These are phyloP conservation scores for Chrysoporthe deuterocubensis DNA, from an alignment of 2,329 filamentous ascomycete genomes.

Conservation along the genomic window DNA sequence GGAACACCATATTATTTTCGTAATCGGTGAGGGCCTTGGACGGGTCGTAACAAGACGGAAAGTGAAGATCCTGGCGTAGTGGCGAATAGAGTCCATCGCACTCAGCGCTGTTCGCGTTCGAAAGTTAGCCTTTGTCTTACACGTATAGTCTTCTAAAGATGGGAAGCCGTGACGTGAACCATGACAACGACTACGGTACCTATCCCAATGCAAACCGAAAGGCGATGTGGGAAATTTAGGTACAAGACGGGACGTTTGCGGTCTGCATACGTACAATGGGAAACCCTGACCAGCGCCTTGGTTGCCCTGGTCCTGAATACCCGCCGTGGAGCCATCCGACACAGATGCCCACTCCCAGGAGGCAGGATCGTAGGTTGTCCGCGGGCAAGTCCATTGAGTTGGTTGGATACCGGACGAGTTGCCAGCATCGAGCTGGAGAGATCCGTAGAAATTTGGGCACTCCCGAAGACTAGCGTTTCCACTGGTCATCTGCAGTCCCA, in stretches of 20 bases:
- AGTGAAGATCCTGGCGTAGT: conserved; percentile 69
- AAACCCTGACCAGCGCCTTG: conserved; percentile 66
- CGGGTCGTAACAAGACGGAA: conserved; percentile 76
- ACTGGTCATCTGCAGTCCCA: conserved; percentile 71
- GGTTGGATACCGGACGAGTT: conserved; percentile 56
- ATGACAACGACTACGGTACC: background rate
- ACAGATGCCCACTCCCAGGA: conserved; percentile 60
- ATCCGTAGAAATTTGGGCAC: conserved; percentile 53
- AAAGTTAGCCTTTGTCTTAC: background rate
- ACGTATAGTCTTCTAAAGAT: background rate
- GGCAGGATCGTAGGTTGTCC: conserved; percentile 47
- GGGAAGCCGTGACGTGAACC: background rate
- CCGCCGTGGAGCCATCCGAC: conserved; percentile 59
- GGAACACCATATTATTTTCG: conserved; percentile 69
- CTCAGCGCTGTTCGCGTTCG: conserved; percentile 45
- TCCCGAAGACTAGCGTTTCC: conserved; percentile 65
- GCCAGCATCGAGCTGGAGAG: conserved; percentile 53
- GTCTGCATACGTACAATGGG: conserved; percentile 50
- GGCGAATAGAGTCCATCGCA: conserved; percentile 68
- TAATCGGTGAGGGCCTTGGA: conserved; percentile 61
- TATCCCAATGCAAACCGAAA: too few relatives aligned
- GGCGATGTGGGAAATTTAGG: too few relatives aligned
- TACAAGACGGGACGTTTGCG: too few relatives aligned
- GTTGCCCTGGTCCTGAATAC: conserved; percentile 59
- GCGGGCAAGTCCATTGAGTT: conserved; percentile 65